Percentiles rank a stretch among this genome's conserved stretches.
phyloP scores from a whole-genome alignment of 441 rosid genomes.

The Mallotus japonicus region DNA sequence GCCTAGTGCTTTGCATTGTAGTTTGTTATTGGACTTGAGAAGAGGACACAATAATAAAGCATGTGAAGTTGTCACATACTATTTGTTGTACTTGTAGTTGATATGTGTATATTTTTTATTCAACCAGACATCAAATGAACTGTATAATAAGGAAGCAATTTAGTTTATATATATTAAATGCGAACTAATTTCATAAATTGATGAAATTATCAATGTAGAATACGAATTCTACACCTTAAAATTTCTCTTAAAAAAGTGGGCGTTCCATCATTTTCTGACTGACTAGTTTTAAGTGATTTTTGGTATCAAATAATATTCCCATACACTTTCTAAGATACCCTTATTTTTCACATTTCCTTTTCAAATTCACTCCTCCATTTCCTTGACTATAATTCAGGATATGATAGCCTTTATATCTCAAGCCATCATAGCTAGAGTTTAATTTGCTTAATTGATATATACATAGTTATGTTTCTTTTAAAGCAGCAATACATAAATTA shows the following conservation, averaged over 20 bases:
- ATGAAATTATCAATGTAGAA: no score
- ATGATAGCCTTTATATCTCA: not conserved
- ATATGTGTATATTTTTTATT: no score
- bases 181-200: no score
- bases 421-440: not conserved
- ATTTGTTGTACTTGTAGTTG: not conserved
- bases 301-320: constrained; percentile 27
- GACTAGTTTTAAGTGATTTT: not conserved
- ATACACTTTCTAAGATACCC: constrained; percentile 21
- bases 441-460: no score
- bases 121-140: no score
- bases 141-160: no score
- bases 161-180: no score
- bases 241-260: no score
- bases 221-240: no score
- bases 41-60: not conserved
- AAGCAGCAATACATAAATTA: no score
- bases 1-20: constrained; percentile 5
- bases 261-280: no score
- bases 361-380: constrained; percentile 8
- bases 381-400: not conserved
- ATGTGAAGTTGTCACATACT: not conserved
- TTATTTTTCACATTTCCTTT: constrained; percentile 6
- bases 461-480: no score
- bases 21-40: not conserved